Evolutionary conservation across 225 moss, liverwort and hornwort species (phyloP), one percentile per base, ranked within the genome.

Genomic region (Climacium dendroides): DNA sequence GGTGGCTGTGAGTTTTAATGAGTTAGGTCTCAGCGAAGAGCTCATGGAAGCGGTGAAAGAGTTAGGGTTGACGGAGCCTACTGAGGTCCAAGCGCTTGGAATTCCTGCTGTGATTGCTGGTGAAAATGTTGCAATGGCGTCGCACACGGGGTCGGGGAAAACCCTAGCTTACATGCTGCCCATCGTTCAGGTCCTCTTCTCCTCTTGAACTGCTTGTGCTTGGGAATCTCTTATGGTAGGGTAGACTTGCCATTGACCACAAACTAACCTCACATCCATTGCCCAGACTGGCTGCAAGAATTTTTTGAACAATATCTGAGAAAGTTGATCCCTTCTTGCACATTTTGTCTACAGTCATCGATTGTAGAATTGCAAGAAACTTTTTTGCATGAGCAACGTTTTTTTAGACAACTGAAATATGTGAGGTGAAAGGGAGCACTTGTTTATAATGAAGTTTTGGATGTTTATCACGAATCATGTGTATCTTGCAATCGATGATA

Each of bases 151-250:
- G 28, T 99, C 99, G 32, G 97, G 97, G 34, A 99, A 99, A 91
- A 99, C 99, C 55, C 91, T 99, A 70, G 97, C 99, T 24, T 99
- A 99, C 92, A 94, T 99, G 97, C 94, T 99, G 76, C 99, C 99
- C 45, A 90, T 99, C 74, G 94, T 99, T 37, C 97, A 99, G 99
- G 99, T 98, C 63, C 32, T 74, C 53, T 65, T 60, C 47, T 48
- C 28, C 75, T 80, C 41, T 83, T 85, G 37, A 67, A 55, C 58
- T 54, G 79, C 58, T 75, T 77, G 53, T 83, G 71, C 64, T 72
- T 23, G 57, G 80, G 79, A 62, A 70, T 88, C 63, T 70, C 28
- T 35, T 39, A 14, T 52, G 47, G 43, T 69, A 84, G 72, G 45
- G 25, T 24, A 43, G 84, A 50, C 50, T 35, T 57, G 41, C 72